Evolutionary conservation across 768 basidiomycete genomes (phyloP).

Genomic region (Amanita pseudoporphyria): DNA sequence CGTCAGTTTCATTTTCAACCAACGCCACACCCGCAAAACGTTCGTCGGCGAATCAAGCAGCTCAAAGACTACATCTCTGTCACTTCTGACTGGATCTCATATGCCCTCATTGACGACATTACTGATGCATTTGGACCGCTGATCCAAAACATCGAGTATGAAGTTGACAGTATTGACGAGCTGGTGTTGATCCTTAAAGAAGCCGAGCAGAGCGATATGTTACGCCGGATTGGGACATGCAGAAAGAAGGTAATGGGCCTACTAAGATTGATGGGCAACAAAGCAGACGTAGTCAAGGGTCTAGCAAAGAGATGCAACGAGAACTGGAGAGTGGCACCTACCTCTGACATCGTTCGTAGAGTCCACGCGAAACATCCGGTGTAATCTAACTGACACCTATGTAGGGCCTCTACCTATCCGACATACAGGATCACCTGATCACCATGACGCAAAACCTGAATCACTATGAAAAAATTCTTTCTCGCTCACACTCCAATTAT

Average conservation of each 20-base stretch:
- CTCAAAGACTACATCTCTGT: constrained; percentile 98
- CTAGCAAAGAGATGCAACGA: constrained; percentile 97
- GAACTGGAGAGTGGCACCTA: constrained; percentile 97
- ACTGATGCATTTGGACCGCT: constrained; percentile 98
- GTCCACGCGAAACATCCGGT: constrained; percentile 1
- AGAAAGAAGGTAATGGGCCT: constrained; percentile 99
- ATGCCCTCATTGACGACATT: constrained; percentile 98
- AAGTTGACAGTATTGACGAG: constrained; percentile 98
- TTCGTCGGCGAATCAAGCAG: constrained; percentile 95
- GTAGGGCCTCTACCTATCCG: constrained; percentile 89
- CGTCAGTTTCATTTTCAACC: constrained; percentile 91
- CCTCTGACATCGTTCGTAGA: constrained; percentile 81
- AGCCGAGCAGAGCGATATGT: constrained; percentile 96
- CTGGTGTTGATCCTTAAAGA: constrained; percentile 94
- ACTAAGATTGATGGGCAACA: constrained; percentile 94
- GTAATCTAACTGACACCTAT: not conserved
- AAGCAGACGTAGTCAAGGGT: constrained; percentile 99
- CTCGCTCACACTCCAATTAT: constrained; percentile 98
- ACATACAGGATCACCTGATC: constrained; percentile 98
- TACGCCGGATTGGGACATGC: constrained; percentile 93
- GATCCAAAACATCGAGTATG: constrained; percentile 98
- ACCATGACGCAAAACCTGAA: constrained; percentile 99
- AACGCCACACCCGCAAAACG: constrained; percentile 96
- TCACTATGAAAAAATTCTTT: constrained; percentile 99
- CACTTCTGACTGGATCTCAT: constrained; percentile 99